Conservation (phyloP, 805 yeast species). For the Cyberlindnera meyerae region DNA sequence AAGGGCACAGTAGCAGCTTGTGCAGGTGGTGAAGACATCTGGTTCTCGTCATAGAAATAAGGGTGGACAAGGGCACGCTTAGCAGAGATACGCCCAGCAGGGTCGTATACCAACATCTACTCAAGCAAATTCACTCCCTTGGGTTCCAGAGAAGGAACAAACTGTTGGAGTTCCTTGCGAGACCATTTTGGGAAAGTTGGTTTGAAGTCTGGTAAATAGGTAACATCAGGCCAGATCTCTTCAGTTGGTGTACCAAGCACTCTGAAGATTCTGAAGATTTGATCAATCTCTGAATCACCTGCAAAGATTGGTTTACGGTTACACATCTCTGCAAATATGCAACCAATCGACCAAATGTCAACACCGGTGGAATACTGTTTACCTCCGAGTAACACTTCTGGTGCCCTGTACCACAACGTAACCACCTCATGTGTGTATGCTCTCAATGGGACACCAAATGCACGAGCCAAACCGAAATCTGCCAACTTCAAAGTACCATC, state of each 20-base stretch:
- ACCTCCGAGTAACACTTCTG: slow-evolving; percentile 92
- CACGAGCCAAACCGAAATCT: slow-evolving; percentile 94
- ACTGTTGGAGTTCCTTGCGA: slow-evolving; percentile 61
- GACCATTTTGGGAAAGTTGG: slow-evolving; percentile 90
- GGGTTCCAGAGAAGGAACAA: slow-evolving; percentile 74
- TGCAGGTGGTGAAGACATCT: background rate
- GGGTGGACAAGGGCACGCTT: slow-evolving; percentile 89
- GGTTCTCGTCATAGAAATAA: slow-evolving; percentile 60
- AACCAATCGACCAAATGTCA: slow-evolving; percentile 98
- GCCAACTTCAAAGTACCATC: slow-evolving; percentile 91
- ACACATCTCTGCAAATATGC: slow-evolving; percentile 97
- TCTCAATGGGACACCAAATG: slow-evolving; percentile 94
- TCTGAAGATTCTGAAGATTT: slow-evolving; percentile 88
- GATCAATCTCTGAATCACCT: slow-evolving; percentile 97
- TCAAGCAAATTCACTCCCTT: slow-evolving; percentile 82
- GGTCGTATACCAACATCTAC: slow-evolving; percentile 82
- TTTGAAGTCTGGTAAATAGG: slow-evolving; percentile 86
- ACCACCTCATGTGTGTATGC: slow-evolving; percentile 98
- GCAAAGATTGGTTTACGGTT: slow-evolving; percentile 93
- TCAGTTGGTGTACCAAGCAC: slow-evolving; percentile 92
- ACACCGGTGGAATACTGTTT: slow-evolving; percentile 97
- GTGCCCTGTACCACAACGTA: slow-evolving; percentile 96
- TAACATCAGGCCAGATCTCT: slow-evolving; percentile 91
- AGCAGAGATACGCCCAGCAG: slow-evolving; percentile 89
- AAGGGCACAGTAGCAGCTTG: too few species aligned